Conservation (phyloP, 345 rosid genomes). For the Linum usitatissimum region DNA sequence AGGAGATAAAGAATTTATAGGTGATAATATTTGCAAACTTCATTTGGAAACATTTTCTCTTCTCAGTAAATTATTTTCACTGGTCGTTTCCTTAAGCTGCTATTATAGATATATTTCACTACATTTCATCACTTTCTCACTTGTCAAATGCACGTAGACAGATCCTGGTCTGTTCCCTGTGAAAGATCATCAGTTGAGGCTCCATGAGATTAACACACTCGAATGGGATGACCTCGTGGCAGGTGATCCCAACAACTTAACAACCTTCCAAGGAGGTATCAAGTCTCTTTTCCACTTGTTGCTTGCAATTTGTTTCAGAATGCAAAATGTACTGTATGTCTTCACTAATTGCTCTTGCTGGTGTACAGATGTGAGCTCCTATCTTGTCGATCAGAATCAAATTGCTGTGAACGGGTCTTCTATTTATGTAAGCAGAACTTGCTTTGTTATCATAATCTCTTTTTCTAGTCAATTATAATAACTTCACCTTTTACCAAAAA, state of each 20-base stretch:
- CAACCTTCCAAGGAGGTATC: constrained; percentile 39
- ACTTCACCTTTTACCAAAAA: not conserved
- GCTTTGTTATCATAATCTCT: not conserved
- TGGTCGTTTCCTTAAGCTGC: not conserved
- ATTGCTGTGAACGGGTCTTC: constrained; percentile 20
- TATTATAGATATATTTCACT: too few relatives aligned
- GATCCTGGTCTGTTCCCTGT: constrained; percentile 36
- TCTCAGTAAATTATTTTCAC: not conserved
- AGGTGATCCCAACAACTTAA: constrained; percentile 32
- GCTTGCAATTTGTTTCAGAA: constrained; percentile 1
- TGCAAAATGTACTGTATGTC: not conserved
- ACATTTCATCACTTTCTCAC: constrained; percentile 11
- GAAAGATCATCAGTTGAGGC: constrained; percentile 49
- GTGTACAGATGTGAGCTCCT: constrained; percentile 40
- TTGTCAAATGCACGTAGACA: constrained; percentile 22
- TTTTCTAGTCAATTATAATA: not conserved
- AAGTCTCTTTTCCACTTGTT: constrained; percentile 1
- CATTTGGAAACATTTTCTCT: not conserved
- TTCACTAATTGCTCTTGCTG: not conserved
- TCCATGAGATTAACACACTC: constrained; percentile 89
- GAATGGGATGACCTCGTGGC: constrained; percentile 90
- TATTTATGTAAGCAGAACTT: constrained; percentile 37
- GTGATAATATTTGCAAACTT: constrained; percentile 16
- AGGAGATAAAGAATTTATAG: constrained; percentile 24
- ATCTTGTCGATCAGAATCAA: constrained; percentile 34